Evolutionary conservation across 2,329 filamentous ascomycete species (phyloP).

Genomic region (Amauroascus niger): DNA sequence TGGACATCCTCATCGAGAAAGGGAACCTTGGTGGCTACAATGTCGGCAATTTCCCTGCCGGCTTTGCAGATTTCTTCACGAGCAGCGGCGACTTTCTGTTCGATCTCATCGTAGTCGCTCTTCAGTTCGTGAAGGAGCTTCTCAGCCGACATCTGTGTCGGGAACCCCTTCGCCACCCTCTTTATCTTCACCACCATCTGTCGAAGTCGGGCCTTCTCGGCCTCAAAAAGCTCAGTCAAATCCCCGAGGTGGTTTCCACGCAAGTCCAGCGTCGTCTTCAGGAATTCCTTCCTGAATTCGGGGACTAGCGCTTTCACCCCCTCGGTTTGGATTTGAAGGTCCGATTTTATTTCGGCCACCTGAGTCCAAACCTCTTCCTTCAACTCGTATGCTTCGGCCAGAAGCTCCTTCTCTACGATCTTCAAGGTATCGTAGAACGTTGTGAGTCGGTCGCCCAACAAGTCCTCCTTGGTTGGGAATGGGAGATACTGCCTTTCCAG

Average conservation of each 20-base stretch:
- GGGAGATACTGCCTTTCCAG: slow-evolving; percentile 1
- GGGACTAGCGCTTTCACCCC: slow-evolving; percentile 1
- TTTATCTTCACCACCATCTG: background rate
- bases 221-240: background rate
- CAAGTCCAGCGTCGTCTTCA: background rate
- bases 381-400: background rate
- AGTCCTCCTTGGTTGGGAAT: slow-evolving; percentile 1
- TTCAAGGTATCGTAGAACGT: background rate
- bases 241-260: background rate
- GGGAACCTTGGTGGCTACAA: background rate
- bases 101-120: background rate
- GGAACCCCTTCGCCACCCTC: background rate
- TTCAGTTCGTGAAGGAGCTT: background rate
- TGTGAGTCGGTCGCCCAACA: background rate
- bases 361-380: background rate
- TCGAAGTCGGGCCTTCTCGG: slow-evolving; percentile 1
- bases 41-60: background rate
- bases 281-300: slow-evolving; percentile 1
- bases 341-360: background rate
- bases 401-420: background rate
- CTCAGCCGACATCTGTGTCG: background rate
- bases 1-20: background rate
- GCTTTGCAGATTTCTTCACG: background rate
- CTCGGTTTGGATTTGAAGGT: background rate
- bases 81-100: background rate